Evolutionary conservation across 2,329 filamentous ascomycete species (phyloP), one percentile per base, ranked within the genome.

Genomic region (Fulvia fulva): DNA sequence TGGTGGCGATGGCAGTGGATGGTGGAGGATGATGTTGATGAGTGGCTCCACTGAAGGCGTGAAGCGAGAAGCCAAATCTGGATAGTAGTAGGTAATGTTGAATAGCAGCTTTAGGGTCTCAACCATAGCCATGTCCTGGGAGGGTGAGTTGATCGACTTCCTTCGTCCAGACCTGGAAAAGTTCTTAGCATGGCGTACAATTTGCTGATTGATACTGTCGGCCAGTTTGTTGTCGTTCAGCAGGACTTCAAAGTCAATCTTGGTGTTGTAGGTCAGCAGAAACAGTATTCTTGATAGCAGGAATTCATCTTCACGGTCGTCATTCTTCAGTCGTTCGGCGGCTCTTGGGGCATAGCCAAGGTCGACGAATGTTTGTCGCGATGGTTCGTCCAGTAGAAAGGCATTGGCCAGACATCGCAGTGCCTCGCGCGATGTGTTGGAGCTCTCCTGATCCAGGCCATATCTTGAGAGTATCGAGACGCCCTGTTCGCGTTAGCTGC

Each of bases 71-170:
- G 77, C 75, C 25, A 87, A 80, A 44, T 86, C 80, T 3, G 86
- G 84, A 67, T 87, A 88, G 68, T 87, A 86, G 67, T 92, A 87
- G 1, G 88, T 89, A 54, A 96, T 80, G 73, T 97, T 97, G 80
- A 95, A 97, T 53, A 96, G 76, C 43, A 97, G 80, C 70, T 96
- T 97, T 51, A 94, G 77, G 0, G 89, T 93, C 73, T 97, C 93
- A 8, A 81, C 81, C 37, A 97, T 80, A 0, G 92, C 91, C 84
- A 93, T 85, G 58, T 88, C 85, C 63, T 88, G 85, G 81, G 92
- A 89, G 0, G 83, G 81, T 65, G 73, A 60, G 8, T 53, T 63
- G 34, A 53, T 53, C 6, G 64, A 65, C 23, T 56, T 62, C 43
- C 61, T 55, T 9, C 62, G 53, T 0, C 60, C 64, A 43, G 77